phyloP scores from a whole-genome alignment of 2,329 filamentous ascomycete genomes.

The Chalaropsis thielavioides region DNA sequence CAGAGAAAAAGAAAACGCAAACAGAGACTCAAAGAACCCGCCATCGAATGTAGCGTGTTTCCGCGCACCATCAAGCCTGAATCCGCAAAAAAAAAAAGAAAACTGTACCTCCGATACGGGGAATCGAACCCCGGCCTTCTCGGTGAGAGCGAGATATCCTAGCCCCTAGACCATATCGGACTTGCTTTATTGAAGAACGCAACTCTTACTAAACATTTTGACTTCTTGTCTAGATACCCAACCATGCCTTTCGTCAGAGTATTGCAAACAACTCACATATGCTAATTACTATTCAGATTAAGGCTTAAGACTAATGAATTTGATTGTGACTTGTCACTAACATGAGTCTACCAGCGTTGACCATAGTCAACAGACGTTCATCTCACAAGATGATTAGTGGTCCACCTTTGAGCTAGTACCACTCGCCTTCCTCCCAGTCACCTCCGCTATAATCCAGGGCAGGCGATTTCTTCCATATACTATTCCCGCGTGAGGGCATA shows the following conservation, averaged over 20 bases:
- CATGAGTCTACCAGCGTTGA: too few species aligned
- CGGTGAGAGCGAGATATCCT: conserved; percentile 19
- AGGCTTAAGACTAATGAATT: too few species aligned
- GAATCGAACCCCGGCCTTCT: conserved; percentile 21
- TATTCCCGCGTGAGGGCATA: background rate
- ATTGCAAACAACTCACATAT: too few species aligned
- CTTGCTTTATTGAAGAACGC: background rate
- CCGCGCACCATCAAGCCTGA: too few species aligned
- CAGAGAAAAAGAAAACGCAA: background rate
- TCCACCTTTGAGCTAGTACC: background rate
- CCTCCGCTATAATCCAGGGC: conserved; percentile 10
- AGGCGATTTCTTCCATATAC: conserved; percentile 8
- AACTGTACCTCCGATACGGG: conserved; percentile 18
- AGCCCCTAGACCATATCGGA: conserved; percentile 19
- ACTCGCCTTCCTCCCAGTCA: conserved; percentile 10
- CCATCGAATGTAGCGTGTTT: too few species aligned
- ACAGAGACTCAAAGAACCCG: too few species aligned
- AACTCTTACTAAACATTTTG: background rate
- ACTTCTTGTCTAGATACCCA: background rate
- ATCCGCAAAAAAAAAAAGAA: too few species aligned
- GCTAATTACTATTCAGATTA: too few species aligned
- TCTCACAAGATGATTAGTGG: background rate
- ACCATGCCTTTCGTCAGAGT: too few species aligned
- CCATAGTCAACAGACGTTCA: background rate
- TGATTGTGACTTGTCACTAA: too few species aligned